phyloP scores from a whole-genome alignment of 441 rosid species.

The Erysimum pusillum region DNA sequence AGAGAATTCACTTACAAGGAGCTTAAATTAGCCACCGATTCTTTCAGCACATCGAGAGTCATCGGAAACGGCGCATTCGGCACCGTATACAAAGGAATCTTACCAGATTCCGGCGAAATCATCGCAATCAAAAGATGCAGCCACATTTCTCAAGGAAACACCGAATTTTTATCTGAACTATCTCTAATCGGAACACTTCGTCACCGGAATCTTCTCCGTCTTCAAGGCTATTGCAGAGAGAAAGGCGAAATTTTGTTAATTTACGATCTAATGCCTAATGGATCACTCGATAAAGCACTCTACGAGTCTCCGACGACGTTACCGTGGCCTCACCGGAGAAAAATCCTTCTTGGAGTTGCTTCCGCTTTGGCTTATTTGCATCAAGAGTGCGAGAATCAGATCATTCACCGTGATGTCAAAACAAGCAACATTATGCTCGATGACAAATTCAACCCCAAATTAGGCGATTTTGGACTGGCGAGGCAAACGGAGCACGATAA shows the following conservation, averaged over 20 bases:
- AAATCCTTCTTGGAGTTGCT: constrained; percentile 83
- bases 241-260: constrained; percentile 89
- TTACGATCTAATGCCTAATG: constrained; percentile 91
- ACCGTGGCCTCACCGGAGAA: constrained; percentile 80
- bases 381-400: constrained; percentile 96
- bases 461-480: constrained; percentile 95
- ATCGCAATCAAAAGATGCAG: constrained; percentile 92
- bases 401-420: constrained; percentile 92
- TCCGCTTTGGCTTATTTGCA: constrained; percentile 93
- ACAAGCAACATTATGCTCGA: constrained; percentile 94
- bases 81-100: constrained; percentile 83
- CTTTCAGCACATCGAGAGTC: constrained; percentile 66
- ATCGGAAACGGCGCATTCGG: constrained; percentile 97
- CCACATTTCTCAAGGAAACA: constrained; percentile 82
- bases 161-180: constrained; percentile 81
- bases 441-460: constrained; percentile 78
- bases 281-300: constrained; percentile 89
- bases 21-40: constrained; percentile 77
- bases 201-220: constrained; percentile 86
- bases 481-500: constrained; percentile 87
- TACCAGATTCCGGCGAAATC: constrained; percentile 72
- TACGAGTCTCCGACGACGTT: constrained; percentile 74
- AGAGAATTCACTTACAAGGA: constrained; percentile 90
- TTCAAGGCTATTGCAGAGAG: constrained; percentile 95
- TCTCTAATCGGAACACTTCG: constrained; percentile 86